These are phyloP conservation scores for Plasmodium billcollinsi DNA, from an alignment of 169 alveolate species.

Conservation along the genomic window DNA sequence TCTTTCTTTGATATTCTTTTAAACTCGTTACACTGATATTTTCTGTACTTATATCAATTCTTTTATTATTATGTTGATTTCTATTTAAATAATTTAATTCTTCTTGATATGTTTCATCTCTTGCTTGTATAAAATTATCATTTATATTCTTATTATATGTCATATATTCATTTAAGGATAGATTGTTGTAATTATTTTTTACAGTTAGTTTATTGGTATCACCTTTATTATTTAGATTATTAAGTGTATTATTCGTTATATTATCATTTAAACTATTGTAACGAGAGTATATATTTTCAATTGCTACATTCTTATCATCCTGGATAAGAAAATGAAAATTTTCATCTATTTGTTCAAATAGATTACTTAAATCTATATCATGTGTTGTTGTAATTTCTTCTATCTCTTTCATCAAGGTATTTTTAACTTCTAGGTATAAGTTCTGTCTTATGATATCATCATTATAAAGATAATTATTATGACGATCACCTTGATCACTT, in stretches of 20 bases:
- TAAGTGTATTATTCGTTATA: not conserved
- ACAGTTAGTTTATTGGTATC: not conserved
- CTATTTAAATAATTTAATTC: too few species aligned
- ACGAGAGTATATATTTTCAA: not conserved
- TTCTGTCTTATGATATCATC: not conserved
- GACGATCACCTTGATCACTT: not conserved
- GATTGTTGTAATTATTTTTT: too few species aligned
- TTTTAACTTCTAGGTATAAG: constrained; percentile 1
- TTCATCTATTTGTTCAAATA: constrained; percentile 38
- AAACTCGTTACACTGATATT: not conserved
- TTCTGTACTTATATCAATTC: not conserved
- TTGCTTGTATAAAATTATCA: too few species aligned
- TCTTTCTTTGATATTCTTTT: constrained; percentile 7
- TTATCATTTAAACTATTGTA: not conserved
- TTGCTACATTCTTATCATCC: not conserved
- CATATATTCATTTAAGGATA: too few species aligned
- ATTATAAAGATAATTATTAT: not conserved
- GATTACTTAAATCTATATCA: constrained; percentile 38
- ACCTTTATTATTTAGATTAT: not conserved
- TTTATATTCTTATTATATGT: too few species aligned
- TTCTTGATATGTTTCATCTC: too few species aligned
- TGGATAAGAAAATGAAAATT: constrained; percentile 10
- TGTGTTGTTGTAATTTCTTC: not conserved
- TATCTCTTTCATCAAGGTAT: constrained; percentile 11
- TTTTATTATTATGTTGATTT: too few species aligned